These are phyloP conservation scores for Moricandia arvensis DNA, from an alignment of 345 rosid genomes.

Conservation along the genomic window DNA sequence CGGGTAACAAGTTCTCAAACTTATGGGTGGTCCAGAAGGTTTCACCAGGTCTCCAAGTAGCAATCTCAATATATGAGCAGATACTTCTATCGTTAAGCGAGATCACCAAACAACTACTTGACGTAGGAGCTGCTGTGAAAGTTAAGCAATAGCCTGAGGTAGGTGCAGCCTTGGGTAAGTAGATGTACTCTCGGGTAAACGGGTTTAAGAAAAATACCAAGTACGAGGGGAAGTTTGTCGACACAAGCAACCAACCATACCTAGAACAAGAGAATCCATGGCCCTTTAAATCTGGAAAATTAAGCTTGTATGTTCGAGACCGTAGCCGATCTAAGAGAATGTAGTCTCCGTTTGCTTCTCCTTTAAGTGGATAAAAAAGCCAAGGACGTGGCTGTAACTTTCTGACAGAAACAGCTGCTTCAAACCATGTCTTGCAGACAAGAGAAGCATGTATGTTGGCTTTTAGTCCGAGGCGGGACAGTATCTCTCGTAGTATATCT, in stretches of 20 bases:
- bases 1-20: background rate
- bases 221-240: background rate
- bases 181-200: background rate
- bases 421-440: conserved; percentile 13
- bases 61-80: background rate
- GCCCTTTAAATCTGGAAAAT: background rate
- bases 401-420: background rate
- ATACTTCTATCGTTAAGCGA: background rate
- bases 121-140: conserved; percentile 17
- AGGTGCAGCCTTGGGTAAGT: background rate
- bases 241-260: conserved; percentile 10
- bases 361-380: background rate
- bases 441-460: background rate
- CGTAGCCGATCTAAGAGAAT: background rate
- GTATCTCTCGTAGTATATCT: background rate
- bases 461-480: conserved; percentile 9
- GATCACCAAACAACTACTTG: conserved; percentile 1
- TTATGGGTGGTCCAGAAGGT: background rate
- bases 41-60: conserved; percentile 14
- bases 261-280: background rate
- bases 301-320: background rate
- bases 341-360: background rate
- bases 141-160: background rate
- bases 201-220: background rate
- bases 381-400: background rate